phyloP scores from a whole-genome alignment of 257 asterid species.

The Nemophila menziesii region DNA sequence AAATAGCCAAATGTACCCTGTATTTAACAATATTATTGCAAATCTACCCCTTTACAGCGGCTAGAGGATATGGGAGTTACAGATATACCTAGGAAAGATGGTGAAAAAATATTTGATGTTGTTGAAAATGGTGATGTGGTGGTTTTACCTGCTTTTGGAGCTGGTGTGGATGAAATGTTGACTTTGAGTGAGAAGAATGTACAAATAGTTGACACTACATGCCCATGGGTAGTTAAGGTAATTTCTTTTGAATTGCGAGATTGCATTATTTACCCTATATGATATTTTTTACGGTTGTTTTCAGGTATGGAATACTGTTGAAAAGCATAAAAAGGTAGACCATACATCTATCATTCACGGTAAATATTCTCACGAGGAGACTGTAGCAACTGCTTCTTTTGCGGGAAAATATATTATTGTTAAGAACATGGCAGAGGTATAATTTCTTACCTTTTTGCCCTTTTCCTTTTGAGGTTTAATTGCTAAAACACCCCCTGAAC shows the following conservation, averaged over 20 bases:
- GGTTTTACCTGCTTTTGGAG: constrained; percentile 94
- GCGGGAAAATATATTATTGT: constrained; percentile 83
- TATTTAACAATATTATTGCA: no score
- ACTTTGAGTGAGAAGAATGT: constrained; percentile 71
- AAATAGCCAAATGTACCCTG: no score
- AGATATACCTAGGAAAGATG: constrained; percentile 49
- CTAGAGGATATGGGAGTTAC: constrained; percentile 68
- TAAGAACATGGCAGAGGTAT: constrained; percentile 89
- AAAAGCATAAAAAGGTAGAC: constrained; percentile 95
- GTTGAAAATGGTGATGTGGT: constrained; percentile 81
- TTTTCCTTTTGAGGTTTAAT: no score
- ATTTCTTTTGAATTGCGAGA: no score
- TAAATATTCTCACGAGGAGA: constrained; percentile 86
- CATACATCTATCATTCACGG: constrained; percentile 93
- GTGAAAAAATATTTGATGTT: constrained; percentile 56
- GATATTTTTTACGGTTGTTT: constrained; percentile 1
- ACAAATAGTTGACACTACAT: constrained; percentile 94
- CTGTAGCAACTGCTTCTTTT: constrained; percentile 96
- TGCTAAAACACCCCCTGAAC: no score
- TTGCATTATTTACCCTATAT: no score
- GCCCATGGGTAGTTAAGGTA: constrained; percentile 99
- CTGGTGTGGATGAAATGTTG: constrained; percentile 86
- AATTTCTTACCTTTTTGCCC: no score
- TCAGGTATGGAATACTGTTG: constrained; percentile 91
- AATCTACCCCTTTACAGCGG: no score